These are phyloP conservation scores for Backusella liffmaniae DNA, from an alignment of 192 early-diverging fungal genomes.

Conservation along the genomic window DNA sequence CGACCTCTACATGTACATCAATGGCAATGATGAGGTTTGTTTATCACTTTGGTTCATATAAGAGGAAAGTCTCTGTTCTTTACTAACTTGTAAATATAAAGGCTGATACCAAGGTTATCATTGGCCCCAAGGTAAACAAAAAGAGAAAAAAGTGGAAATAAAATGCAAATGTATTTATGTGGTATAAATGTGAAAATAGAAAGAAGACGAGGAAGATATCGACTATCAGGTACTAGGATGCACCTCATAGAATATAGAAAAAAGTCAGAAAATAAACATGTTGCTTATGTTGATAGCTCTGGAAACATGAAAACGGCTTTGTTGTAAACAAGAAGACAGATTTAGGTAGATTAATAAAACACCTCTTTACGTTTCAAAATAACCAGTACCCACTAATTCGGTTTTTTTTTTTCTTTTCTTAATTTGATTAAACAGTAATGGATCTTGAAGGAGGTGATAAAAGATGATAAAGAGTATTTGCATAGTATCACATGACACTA, in stretches of 20 bases:
- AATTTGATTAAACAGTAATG: slow-evolving; percentile 11
- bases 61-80: not conserved
- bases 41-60: not conserved
- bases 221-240: not conserved
- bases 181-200: not conserved
- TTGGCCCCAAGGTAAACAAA: slow-evolving; percentile 16
- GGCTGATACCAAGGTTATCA: slow-evolving; percentile 15
- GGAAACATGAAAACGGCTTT: slow-evolving; percentile 24
- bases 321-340: slow-evolving; percentile 19
- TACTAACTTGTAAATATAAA: not conserved
- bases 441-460: slow-evolving; percentile 23
- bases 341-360: slow-evolving; percentile 11
- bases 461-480: not conserved
- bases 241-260: not conserved
- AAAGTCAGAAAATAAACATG: not conserved
- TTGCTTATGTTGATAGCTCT: slow-evolving; percentile 16
- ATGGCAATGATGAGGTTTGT: not conserved
- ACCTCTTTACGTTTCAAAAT: too few relatives aligned
- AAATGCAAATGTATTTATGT: not conserved
- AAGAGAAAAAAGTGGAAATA: not conserved
- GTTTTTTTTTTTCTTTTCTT: not conserved
- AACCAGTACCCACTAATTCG: not conserved
- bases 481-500: not conserved
- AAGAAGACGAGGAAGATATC: slow-evolving; percentile 14
- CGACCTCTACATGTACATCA: slow-evolving; percentile 15